A percentile compares a stretch with the other conserved stretches of the same genome.
These are phyloP conservation scores for Botrytis deweyae DNA, from an alignment of 2,329 filamentous ascomycete genomes.

Conservation along the genomic window DNA sequence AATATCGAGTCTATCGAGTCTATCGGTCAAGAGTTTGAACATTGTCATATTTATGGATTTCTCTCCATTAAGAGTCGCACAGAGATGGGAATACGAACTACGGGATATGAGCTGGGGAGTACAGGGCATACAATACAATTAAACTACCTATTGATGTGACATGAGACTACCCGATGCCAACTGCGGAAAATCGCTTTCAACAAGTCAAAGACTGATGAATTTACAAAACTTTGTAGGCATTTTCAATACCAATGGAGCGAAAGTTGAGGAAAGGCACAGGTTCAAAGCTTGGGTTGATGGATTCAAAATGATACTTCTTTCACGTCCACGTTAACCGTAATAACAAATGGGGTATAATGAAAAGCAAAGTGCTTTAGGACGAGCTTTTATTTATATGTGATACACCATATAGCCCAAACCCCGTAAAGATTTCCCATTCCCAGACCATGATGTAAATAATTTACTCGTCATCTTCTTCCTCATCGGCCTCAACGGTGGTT, in stretches of 20 bases:
- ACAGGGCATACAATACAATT: neutral
- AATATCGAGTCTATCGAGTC: neutral
- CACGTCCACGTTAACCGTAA: conserved; percentile 12
- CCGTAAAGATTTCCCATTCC: conserved; percentile 28
- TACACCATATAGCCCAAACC: conserved; percentile 30
- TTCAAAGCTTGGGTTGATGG: neutral
- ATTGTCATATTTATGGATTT: neutral
- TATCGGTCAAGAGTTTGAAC: neutral
- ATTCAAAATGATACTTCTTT: neutral
- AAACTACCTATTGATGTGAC: no score
- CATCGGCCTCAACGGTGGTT: conserved; percentile 72
- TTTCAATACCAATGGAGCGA: neutral
- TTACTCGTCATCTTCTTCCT: conserved; percentile 70
- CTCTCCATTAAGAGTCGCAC: neutral
- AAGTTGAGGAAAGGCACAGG: neutral
- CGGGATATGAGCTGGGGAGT: neutral
- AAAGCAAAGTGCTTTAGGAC: conserved; percentile 20
- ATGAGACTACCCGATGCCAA: neutral
- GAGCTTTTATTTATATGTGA: conserved; percentile 23
- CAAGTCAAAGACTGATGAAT: neutral
- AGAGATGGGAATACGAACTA: neutral
- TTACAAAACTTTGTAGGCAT: neutral
- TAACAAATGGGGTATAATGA: conserved; percentile 21
- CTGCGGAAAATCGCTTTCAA: no score
- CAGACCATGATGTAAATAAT: conserved; percentile 35